These are phyloP conservation scores for Lycium barbarum DNA, from an alignment of 257 asterid genomes.

Conservation along the genomic window DNA sequence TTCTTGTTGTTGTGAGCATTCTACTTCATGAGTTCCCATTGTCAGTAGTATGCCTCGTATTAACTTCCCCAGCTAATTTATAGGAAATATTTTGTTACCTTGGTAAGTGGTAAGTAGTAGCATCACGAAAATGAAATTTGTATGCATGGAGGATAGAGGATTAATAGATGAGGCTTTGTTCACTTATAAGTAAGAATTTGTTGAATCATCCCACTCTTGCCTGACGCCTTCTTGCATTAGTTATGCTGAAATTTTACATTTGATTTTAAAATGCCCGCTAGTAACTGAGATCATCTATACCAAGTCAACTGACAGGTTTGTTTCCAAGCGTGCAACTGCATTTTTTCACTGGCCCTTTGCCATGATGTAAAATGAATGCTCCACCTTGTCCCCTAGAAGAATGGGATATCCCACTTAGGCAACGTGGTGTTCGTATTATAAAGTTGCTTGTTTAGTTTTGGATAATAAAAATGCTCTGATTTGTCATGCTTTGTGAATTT, in stretches of 20 bases:
- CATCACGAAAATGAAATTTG: constrained; percentile 23
- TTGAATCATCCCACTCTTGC: constrained; percentile 43
- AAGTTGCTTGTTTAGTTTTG: neutral
- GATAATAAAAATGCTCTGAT: no score
- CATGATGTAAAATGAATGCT: neutral
- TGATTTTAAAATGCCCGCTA: neutral
- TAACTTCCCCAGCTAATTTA: neutral
- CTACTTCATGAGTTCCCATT: constrained; percentile 55
- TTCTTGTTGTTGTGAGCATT: constrained; percentile 36
- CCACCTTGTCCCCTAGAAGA: no score
- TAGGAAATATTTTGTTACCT: neutral
- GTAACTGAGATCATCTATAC: neutral
- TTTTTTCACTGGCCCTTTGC: neutral
- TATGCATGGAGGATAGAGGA: neutral
- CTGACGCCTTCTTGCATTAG: neutral
- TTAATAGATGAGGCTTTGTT: neutral
- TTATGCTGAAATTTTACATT: neutral
- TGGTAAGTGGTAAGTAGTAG: neutral
- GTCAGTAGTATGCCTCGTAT: constrained; percentile 11
- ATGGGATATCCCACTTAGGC: no score
- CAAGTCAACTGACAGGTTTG: neutral
- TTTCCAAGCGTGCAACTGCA: neutral
- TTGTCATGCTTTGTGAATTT: neutral
- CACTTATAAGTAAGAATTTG: constrained; percentile 34
- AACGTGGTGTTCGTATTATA: neutral